phyloP scores from a whole-genome alignment of 441 rosid species.

The Capsella rubella region DNA sequence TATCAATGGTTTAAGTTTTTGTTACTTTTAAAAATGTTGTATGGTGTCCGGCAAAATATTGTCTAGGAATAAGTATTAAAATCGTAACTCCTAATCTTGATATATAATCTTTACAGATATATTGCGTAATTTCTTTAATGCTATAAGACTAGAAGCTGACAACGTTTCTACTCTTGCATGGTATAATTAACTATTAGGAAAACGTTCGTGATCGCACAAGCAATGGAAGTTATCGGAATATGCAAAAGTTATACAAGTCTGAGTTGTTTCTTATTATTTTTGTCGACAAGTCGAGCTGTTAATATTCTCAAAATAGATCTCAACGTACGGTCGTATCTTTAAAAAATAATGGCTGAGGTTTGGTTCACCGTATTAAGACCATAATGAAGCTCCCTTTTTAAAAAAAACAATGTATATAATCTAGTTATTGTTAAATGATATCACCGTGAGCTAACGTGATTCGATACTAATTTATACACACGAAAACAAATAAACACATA shows the following conservation, averaged over 20 bases:
- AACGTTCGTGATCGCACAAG: constrained; percentile 10
- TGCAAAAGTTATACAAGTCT: constrained; percentile 26
- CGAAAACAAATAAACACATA: constrained; percentile 27
- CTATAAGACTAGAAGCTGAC: neutral
- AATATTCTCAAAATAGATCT: constrained; percentile 48
- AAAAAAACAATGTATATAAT: constrained; percentile 10
- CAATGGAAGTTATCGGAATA: constrained; percentile 12
- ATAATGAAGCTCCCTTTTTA: neutral
- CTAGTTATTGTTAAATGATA: constrained; percentile 9
- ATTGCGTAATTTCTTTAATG: no score
- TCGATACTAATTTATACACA: constrained; percentile 41
- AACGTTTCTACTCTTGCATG: neutral
- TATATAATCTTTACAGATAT: no score
- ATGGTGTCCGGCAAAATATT: no score
- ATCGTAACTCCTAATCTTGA: no score
- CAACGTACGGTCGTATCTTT: constrained; percentile 50
- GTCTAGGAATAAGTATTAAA: no score
- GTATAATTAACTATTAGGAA: neutral
- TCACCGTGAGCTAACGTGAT: constrained; percentile 43
- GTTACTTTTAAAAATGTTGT: no score
- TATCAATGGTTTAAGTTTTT: no score
- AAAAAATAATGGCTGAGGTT: constrained; percentile 28
- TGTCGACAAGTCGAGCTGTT: constrained; percentile 40
- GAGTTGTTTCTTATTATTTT: constrained; percentile 18
- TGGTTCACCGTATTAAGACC: constrained; percentile 49